Percentiles rank a stretch among this genome's conserved stretches.
Conservation (phyloP, 2,329 filamentous ascomycete genomes). For the Ophiostoma tasmaniense region DNA sequence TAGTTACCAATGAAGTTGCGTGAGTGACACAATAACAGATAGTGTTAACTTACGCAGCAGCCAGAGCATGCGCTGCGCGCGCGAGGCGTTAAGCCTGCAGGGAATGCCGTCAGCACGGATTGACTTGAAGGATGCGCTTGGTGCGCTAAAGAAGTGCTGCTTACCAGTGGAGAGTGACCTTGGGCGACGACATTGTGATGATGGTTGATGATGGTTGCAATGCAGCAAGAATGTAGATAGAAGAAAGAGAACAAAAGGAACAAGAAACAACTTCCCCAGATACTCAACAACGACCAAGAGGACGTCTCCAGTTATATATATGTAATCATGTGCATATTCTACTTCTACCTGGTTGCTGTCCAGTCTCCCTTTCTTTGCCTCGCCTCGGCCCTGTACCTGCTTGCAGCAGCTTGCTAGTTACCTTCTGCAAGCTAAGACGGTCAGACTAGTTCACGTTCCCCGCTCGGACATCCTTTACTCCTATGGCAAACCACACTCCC, state of each 20-base stretch:
- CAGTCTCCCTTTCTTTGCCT: neutral
- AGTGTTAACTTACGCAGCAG: constrained; percentile 46
- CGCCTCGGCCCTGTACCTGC: neutral
- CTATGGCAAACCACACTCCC: neutral
- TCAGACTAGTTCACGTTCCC: neutral
- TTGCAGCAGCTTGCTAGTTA: neutral
- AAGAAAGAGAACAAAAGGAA: neutral
- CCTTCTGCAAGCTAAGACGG: neutral
- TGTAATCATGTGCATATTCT: neutral
- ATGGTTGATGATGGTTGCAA: neutral
- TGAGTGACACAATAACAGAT: neutral
- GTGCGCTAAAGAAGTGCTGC: neutral
- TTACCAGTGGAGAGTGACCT: constrained; percentile 17
- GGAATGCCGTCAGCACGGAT: neutral
- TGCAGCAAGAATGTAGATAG: neutral
- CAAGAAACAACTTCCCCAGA: neutral
- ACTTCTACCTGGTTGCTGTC: neutral
- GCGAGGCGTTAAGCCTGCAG: constrained; percentile 70
- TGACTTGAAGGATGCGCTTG: no score
- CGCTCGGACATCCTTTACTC: neutral
- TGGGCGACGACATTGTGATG: constrained; percentile 6
- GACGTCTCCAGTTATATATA: neutral
- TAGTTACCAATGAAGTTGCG: neutral
- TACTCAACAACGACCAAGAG: neutral
- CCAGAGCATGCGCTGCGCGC: constrained; percentile 76